These are phyloP conservation scores for Penicillium daleae DNA, from an alignment of 495 filamentous ascomycete species.

Conservation along the genomic window DNA sequence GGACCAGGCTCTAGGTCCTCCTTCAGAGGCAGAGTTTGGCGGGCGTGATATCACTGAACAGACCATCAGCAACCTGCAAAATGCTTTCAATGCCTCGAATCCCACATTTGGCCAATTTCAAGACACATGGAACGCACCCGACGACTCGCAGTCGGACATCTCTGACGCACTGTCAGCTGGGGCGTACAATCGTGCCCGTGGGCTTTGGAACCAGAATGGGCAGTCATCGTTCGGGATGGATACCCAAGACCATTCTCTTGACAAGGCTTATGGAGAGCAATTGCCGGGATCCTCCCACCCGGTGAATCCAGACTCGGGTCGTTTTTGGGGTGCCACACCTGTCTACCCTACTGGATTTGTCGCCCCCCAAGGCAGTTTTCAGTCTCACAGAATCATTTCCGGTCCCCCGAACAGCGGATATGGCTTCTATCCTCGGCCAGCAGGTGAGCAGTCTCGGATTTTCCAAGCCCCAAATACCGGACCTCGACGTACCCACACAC, in stretches of 20 bases:
- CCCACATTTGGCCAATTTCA: conserved; percentile 57
- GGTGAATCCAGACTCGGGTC: conserved; percentile 33
- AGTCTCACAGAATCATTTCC: conserved; percentile 46
- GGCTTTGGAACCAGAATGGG: conserved; percentile 60
- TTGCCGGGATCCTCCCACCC: conserved; percentile 29
- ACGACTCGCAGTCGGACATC: conserved; percentile 68
- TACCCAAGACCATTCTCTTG: conserved; percentile 31
- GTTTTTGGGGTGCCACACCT: conserved; percentile 37
- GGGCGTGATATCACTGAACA: conserved; percentile 56
- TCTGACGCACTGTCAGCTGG: conserved; percentile 64
- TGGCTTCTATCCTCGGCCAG: conserved; percentile 33
- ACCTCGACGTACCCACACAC: conserved; percentile 43
- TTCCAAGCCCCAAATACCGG: conserved; percentile 37
- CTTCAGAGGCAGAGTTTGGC: conserved; percentile 58
- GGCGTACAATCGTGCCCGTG: conserved; percentile 62
- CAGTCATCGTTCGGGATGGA: conserved; percentile 34
- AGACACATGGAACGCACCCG: conserved; percentile 64
- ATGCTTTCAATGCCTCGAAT: conserved; percentile 54
- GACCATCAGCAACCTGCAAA: conserved; percentile 56
- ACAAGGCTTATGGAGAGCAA: conserved; percentile 35
- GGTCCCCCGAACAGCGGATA: conserved; percentile 40
- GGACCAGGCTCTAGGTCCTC: conserved; percentile 69
- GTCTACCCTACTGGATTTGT: conserved; percentile 21
- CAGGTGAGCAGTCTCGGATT: conserved; percentile 39
- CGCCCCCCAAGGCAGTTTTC: conserved; percentile 26